These are phyloP conservation scores for Blastobotrys mokoenaii DNA, from an alignment of 805 yeast species.

Conservation along the genomic window DNA sequence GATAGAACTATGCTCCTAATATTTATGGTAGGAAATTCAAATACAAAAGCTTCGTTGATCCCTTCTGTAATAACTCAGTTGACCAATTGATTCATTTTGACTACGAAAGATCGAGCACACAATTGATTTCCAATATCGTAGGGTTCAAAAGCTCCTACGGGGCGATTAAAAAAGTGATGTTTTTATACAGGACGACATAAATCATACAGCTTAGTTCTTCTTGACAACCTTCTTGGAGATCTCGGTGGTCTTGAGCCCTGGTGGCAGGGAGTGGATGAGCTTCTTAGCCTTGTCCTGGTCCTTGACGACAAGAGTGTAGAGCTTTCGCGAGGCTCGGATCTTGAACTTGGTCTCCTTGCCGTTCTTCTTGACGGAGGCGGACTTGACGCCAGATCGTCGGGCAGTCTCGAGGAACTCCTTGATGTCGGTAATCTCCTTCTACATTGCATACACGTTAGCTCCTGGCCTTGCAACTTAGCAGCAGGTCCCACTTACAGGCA, in stretches of 20 bases:
- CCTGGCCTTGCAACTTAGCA: background rate
- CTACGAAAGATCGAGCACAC: too few species aligned
- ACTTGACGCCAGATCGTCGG: slow-evolving; percentile 77
- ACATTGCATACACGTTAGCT: background rate
- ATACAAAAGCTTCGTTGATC: too few species aligned
- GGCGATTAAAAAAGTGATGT: too few species aligned
- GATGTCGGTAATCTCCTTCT: slow-evolving; percentile 84
- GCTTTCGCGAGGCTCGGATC: slow-evolving; percentile 91
- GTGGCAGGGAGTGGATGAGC: slow-evolving; percentile 95
- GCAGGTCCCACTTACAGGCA: background rate
- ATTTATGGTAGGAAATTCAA: too few species aligned
- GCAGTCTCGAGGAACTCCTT: slow-evolving; percentile 93
- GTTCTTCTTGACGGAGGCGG: slow-evolving; percentile 93
- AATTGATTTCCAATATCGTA: too few species aligned
- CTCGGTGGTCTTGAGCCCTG: slow-evolving; percentile 35
- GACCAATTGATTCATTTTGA: too few species aligned
- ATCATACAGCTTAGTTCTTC: slow-evolving; percentile 6
- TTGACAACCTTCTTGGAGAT: slow-evolving; percentile 22
- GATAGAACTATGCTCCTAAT: too few species aligned
- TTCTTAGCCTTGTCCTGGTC: slow-evolving; percentile 97
- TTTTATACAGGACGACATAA: too few species aligned
- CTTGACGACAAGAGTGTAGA: slow-evolving; percentile 91
- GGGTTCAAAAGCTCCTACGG: too few species aligned
- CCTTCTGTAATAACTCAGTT: too few species aligned
- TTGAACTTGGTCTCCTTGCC: slow-evolving; percentile 93